Base-by-base conservation (phyloP, 2,329 filamentous ascomycete genomes). In the Amylocarpus encephaloides region DNA sequence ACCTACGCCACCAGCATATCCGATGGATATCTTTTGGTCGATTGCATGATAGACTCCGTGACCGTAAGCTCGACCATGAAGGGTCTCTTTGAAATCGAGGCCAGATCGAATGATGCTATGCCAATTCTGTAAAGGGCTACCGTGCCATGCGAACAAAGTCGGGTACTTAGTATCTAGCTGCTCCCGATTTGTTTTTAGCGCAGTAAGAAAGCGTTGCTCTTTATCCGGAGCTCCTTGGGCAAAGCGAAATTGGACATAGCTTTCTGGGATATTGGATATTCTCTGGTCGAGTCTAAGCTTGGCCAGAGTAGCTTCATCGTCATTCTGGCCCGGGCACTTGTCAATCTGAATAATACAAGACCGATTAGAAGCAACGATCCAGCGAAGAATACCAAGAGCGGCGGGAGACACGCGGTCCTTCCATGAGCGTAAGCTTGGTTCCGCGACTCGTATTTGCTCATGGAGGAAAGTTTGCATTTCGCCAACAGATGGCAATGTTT, bases 341-440 rank as follows among this genome's bases (percentile, higher is more conserved):
- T 84, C 80, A 13, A 93, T 83, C 58, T 92, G 83, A 41, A 92
- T 75, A 53, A 96, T 93, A 59, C 85, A 91, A 0, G 91, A 92
- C 41, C 88, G 77, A 61, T 95, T 95, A 0, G 90, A 95, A 0
- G 90, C 87, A 51, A 96, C 80, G 53, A 95, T 87, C 91, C 91
- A 96, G 46, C 87, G 78, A 16, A 96, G 70, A 0, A 95, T 67
- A 16, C 81, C 78, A 2, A 88, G 68, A 0, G 83, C 79, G 6
- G 86, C 77, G 2, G 80, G 77, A 0, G 83, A 78, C 9, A 95
- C 74, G 15, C 75, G 69, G 18, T 78, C 72, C 56, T 69, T 66
- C 82, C 82, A 86, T 41, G 64, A 62, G 70, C 71, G 36, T 66
- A 70, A 59, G 38, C 41, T 62, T 22, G 64, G 62, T n/a, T 63